Evolutionary conservation across 257 asterid genomes (phyloP), one percentile per base, ranked within the genome.

Genomic region (Fraxinus americana): DNA sequence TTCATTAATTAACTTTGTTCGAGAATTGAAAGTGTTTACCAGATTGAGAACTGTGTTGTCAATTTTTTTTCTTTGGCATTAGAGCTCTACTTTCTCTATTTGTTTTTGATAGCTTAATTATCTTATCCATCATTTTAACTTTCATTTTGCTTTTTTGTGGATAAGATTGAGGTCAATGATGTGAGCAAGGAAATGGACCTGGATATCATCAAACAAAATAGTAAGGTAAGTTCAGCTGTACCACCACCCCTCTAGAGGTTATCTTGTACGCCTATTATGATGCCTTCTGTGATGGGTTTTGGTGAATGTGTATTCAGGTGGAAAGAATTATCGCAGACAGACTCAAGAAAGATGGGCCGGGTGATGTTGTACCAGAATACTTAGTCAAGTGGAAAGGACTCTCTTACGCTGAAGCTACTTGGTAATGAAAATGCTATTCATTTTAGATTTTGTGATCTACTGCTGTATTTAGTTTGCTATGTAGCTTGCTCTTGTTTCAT

Each of bases 141-240:
- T 41, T 75, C 41, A 57, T 43, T 72, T 68, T 19, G 19, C 36
- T 68, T 66, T 27, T 68, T 57, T 85, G 71, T 85, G 78, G 54
- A 63, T 50, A 83, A 96, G 99, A 93, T 93, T 81, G 99, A 96
- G 89, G 96, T 92, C 75, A 91, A 93, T 91, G 99, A 96, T 85
- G 99, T 96, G 81, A 91, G 97, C 92, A 96, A 93, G 92, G 98
- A 96, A 90, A 96, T 96, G 99, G 99, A 96, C 84, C 85, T 96
- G 93, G 99, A 96, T 86, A 96, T 96, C 78, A 92, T 96, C 83
- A 93, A 92, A 82, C 97, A 87, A 82, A 93, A 96, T 85, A 89
- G 94, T 73, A 97, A 87, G 98, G 98, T 92, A 2, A 77, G 85
- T 32, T 61, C 72, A 61, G 23, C 10, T 32, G 67, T 67, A 72